phyloP scores from a whole-genome alignment of 176 grass and related monocot species.

The Zoysia pacifica region DNA sequence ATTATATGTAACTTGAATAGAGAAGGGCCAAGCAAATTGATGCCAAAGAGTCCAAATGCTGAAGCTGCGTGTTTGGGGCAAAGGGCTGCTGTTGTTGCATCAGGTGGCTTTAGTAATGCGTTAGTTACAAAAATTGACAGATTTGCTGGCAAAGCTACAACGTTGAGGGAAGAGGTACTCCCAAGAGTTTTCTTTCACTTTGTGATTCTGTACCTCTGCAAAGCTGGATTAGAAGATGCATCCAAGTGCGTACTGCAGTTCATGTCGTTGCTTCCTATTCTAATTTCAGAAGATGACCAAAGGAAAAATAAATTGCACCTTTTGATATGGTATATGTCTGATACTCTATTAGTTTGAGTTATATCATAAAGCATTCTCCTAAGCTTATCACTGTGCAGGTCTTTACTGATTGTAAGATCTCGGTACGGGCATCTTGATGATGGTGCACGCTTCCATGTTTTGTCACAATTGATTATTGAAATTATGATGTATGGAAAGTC shows the following conservation, averaged over 20 bases:
- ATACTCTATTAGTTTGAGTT: neutral
- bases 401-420: conserved; percentile 74
- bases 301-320: conserved; percentile 82
- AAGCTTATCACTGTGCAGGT: conserved; percentile 57
- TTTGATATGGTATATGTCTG: conserved; percentile 83
- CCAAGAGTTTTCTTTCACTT: conserved; percentile 88
- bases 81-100: conserved; percentile 94
- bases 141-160: conserved; percentile 83
- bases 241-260: conserved; percentile 78
- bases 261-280: conserved; percentile 73
- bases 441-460: conserved; percentile 83
- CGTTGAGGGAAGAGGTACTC: conserved; percentile 81
- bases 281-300: conserved; percentile 85
- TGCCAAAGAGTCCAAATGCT: conserved; percentile 56
- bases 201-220: conserved; percentile 83
- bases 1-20: conserved; percentile 74
- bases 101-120: conserved; percentile 74
- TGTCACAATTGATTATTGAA: conserved; percentile 90
- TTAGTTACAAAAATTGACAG: conserved; percentile 73
- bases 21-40: conserved; percentile 62
- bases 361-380: neutral
- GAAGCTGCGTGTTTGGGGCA: conserved; percentile 71
- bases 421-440: conserved; percentile 77
- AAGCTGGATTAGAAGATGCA: conserved; percentile 83
- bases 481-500: conserved; percentile 80